Conservation (phyloP, 192 early-diverging fungal genomes). For the Coemansia sp. region DNA sequence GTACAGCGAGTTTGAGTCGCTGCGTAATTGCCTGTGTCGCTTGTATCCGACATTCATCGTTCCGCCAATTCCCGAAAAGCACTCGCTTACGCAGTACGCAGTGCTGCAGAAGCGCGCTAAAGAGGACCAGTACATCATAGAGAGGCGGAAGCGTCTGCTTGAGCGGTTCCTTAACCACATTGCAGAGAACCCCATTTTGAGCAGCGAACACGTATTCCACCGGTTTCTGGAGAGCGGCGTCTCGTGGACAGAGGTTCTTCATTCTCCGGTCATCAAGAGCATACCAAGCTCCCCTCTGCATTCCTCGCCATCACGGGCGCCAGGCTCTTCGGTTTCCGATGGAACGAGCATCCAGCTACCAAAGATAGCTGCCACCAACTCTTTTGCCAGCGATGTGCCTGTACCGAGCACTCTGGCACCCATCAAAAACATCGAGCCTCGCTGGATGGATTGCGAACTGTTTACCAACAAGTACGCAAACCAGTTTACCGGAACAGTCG, state of each 20-base stretch:
- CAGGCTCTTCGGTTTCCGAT: slow-evolving; percentile 48
- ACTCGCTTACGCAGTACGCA: slow-evolving; percentile 73
- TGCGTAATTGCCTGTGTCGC: slow-evolving; percentile 73
- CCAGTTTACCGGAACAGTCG: slow-evolving; percentile 74
- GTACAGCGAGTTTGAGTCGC: slow-evolving; percentile 96
- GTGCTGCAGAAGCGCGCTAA: slow-evolving; percentile 83
- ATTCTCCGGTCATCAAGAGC: slow-evolving; percentile 68
- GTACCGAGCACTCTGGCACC: slow-evolving; percentile 60
- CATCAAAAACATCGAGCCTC: slow-evolving; percentile 71
- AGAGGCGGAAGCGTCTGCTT: slow-evolving; percentile 88
- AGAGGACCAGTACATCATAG: slow-evolving; percentile 89
- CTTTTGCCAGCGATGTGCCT: slow-evolving; percentile 48
- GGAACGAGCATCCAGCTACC: slow-evolving; percentile 41
- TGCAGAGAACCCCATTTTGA: slow-evolving; percentile 83
- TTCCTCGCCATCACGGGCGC: slow-evolving; percentile 54
- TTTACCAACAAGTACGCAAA: slow-evolving; percentile 87
- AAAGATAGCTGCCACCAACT: slow-evolving; percentile 49
- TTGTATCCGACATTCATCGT: slow-evolving; percentile 88
- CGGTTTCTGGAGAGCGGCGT: slow-evolving; percentile 83
- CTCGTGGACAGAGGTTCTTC: slow-evolving; percentile 73
- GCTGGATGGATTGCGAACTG: slow-evolving; percentile 88
- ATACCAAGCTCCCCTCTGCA: slow-evolving; percentile 72
- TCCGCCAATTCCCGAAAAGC: slow-evolving; percentile 98
- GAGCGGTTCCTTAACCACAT: slow-evolving; percentile 93
- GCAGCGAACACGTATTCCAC: slow-evolving; percentile 89